Conservation (phyloP, 208 protist species). For the Crithidia brevicula region DNA sequence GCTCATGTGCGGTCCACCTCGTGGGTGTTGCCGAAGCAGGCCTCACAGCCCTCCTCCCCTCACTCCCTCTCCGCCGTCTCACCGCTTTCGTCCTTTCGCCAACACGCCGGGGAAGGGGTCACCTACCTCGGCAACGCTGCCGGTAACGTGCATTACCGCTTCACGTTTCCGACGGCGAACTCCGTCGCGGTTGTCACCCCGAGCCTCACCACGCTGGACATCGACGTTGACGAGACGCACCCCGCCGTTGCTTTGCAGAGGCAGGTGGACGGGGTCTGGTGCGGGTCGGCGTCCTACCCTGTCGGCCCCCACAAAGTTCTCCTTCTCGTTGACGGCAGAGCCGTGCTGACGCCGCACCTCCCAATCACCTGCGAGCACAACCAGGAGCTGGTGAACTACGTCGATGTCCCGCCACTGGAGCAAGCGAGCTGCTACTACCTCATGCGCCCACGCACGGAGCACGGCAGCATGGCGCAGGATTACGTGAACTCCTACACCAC, state of each 20-base stretch:
- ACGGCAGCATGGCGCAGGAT: conserved; percentile 33
- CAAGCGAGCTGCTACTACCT: conserved; percentile 7
- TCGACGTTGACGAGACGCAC: not conserved
- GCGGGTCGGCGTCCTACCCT: conserved; percentile 1
- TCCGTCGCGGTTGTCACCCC: conserved; percentile 20
- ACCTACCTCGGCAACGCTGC: conserved; percentile 11
- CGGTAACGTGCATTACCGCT: conserved; percentile 32
- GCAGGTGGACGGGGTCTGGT: conserved; percentile 22
- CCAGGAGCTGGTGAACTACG: conserved; percentile 34
- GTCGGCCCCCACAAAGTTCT: conserved; percentile 34
- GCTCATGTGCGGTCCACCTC: not conserved
- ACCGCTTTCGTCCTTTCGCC: not conserved
- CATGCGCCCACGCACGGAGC: conserved; percentile 10
- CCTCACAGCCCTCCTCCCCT: not conserved
- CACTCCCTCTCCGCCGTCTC: not conserved
- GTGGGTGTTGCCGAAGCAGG: not conserved
- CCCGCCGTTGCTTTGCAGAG: not conserved
- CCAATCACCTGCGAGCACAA: conserved; percentile 28
- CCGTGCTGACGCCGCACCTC: conserved; percentile 35
- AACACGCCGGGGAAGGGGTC: conserved; percentile 18
- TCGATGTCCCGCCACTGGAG: conserved; percentile 35
- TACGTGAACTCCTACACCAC: conserved; percentile 25
- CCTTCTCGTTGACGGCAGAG: conserved; percentile 35
- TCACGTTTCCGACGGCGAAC: conserved; percentile 20
- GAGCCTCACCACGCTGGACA: not conserved